Evolutionary conservation across 495 filamentous ascomycete genomes (phyloP).

Genomic region (Corynascus novoguineensis): DNA sequence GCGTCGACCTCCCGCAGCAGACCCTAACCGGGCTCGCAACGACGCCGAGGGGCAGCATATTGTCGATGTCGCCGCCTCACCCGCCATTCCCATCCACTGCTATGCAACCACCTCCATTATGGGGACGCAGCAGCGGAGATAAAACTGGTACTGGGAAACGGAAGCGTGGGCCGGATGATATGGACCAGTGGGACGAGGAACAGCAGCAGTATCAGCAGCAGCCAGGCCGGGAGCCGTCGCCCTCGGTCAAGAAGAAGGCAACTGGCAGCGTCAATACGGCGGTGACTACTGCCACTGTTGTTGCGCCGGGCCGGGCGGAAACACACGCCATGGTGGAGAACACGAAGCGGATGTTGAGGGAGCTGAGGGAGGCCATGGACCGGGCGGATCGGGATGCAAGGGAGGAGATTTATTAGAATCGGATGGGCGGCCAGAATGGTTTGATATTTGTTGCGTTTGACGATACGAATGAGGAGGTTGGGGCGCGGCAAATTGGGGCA

Average conservation of each 20-base stretch:
- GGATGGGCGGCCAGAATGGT: neutral
- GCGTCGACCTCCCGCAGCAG: conserved; percentile 5
- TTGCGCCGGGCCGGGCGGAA: conserved; percentile 8
- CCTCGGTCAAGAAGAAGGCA: conserved; percentile 10
- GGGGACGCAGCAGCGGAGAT: neutral
- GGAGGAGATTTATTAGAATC: neutral
- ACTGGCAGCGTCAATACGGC: too few species aligned
- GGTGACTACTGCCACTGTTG: neutral
- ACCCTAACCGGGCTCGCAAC: neutral
- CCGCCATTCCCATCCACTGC: neutral
- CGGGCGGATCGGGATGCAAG: conserved; percentile 6
- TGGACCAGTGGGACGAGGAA: neutral
- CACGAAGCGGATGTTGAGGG: conserved; percentile 28
- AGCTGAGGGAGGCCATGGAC: conserved; percentile 30
- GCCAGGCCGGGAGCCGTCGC: neutral
- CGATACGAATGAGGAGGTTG: neutral
- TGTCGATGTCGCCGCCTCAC: neutral
- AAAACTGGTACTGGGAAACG: conserved; percentile 2
- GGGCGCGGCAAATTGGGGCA: too few species aligned
- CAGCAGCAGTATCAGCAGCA: neutral
- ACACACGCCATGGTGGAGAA: conserved; percentile 25
- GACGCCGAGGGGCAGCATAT: neutral
- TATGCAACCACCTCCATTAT: neutral
- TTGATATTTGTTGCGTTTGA: neutral
- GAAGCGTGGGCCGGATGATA: conserved; percentile 6